Percentiles rank a stretch among this genome's conserved stretches.
These are phyloP conservation scores for Beauveria sp. DNA, from an alignment of 2,329 filamentous ascomycete genomes.

Conservation along the genomic window DNA sequence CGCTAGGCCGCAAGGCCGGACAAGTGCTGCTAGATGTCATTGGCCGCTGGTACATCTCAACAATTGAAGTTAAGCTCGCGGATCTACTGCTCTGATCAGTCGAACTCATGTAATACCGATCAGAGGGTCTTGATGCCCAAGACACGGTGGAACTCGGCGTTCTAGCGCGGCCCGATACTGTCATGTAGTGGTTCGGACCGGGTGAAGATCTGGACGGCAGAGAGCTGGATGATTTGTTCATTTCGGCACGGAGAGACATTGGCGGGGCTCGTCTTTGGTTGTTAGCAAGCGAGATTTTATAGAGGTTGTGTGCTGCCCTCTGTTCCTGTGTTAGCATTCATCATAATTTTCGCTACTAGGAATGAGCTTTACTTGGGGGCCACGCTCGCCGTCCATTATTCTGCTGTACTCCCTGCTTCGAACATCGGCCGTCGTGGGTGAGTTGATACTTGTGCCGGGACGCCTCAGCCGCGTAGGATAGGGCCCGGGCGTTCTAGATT, in stretches of 20 bases:
- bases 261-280: constrained; percentile 30
- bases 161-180: constrained; percentile 20
- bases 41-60: constrained; percentile 37
- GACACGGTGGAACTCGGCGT: constrained; percentile 30
- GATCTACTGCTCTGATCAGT: constrained; percentile 33
- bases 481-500: constrained; percentile 47
- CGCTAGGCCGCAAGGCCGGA: constrained; percentile 21
- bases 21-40: constrained; percentile 20
- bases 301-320: constrained; percentile 38
- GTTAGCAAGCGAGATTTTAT: constrained; percentile 30
- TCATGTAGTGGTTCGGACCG: constrained; percentile 17
- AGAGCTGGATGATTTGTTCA: constrained; percentile 34
- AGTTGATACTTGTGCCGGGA: constrained; percentile 42
- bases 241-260: constrained; percentile 31
- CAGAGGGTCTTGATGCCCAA: constrained; percentile 21
- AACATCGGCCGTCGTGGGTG: constrained; percentile 41
- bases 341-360: neutral
- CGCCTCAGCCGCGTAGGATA: constrained; percentile 51
- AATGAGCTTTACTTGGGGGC: constrained; percentile 34
- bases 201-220: constrained; percentile 26
- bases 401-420: constrained; percentile 41
- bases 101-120: constrained; percentile 27
- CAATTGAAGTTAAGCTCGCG: constrained; percentile 42
- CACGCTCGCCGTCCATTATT: constrained; percentile 42
- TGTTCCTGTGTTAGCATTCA: constrained; percentile 20